Evolutionary conservation across 2,329 filamentous ascomycete species (phyloP).

Genomic region (Pseudocercospora musae): DNA sequence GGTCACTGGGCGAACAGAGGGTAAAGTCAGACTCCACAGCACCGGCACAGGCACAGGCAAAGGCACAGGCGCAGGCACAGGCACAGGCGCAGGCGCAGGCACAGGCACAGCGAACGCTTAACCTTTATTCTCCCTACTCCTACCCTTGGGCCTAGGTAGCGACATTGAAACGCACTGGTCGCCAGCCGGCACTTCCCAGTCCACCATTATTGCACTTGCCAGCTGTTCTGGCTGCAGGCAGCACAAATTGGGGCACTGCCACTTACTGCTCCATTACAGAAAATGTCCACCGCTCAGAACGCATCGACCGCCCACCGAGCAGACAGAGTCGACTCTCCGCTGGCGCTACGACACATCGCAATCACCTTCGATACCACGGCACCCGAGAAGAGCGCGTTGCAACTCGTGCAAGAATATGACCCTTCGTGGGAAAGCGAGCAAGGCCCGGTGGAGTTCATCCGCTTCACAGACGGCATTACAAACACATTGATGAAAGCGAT

Average conservation of each 20-base stretch:
- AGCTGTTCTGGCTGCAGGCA: background rate
- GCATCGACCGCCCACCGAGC: conserved; percentile 24
- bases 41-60: no score
- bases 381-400: conserved; percentile 72
- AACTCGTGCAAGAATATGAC: conserved; percentile 72
- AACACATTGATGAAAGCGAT: conserved; percentile 85
- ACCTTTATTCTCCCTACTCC: background rate
- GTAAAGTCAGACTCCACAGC: background rate
- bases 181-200: background rate
- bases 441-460: conserved; percentile 76
- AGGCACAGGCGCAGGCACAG: no score
- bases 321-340: conserved; percentile 33
- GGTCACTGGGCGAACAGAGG: background rate
- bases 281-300: conserved; percentile 22
- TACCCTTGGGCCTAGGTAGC: no score
- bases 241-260: conserved; percentile 9
- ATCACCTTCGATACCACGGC: conserved; percentile 75
- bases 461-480: conserved; percentile 97
- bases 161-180: background rate
- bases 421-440: conserved; percentile 77
- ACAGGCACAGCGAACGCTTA: no score
- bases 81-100: no score
- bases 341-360: conserved; percentile 56
- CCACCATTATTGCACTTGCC: background rate
- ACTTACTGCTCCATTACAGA: conserved; percentile 12